Evolutionary conservation across 176 grass and related monocot species (phyloP), one percentile per base, ranked within the genome.

Genomic region (Carex kokanica): DNA sequence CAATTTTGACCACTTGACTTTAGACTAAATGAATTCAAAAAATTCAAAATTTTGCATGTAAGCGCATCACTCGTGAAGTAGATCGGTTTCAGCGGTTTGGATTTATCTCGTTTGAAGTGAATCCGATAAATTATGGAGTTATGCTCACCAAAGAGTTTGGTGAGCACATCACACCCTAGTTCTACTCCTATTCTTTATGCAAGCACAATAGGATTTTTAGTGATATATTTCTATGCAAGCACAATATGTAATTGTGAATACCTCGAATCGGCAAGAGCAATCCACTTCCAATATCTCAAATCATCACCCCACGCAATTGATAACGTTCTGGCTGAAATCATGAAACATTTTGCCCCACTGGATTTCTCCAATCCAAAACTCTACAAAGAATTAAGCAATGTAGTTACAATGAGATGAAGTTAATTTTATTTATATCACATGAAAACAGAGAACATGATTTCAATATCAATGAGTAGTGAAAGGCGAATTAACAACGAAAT

Each of bases 361-460:
- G 60, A 88, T 79, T 64, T 84, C 8, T 88, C 71, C 60, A 88
- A 78, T 64, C 57, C 58, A 40, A 88, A 78, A 56, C 79, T 82
- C 79, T 77, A 43, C 64, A 81, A 80, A n/a, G 15, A 60, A 73
- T 41, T 7, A 34, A 40, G 34, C 40, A 73, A 6, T 58, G 17
- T 7, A 7, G 16, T 58, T 58, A 23, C 20, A 73, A 51, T 24
- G 10, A 73, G 69, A 24, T 47, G 69, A 47, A 21, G 13, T 49
- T 72, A 12, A n/a, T n/a, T n/a, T n/a, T 12, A 13, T 72, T 15
- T 24, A n/a, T 2, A 67, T 38, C 16, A 41, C 16, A 69, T 40
- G 3, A 0, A 69, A n/a, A n/a, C n/a, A n/a, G 40, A 40, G 18
- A 38, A 69, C 6, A 40, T 17, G 15, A 69, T 69, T 64, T 8